Percentiles rank a stretch among this genome's conserved stretches.
Evolutionary conservation across 2,329 filamentous ascomycete genomes (phyloP).

Genomic region (Nectriaceae sp.): DNA sequence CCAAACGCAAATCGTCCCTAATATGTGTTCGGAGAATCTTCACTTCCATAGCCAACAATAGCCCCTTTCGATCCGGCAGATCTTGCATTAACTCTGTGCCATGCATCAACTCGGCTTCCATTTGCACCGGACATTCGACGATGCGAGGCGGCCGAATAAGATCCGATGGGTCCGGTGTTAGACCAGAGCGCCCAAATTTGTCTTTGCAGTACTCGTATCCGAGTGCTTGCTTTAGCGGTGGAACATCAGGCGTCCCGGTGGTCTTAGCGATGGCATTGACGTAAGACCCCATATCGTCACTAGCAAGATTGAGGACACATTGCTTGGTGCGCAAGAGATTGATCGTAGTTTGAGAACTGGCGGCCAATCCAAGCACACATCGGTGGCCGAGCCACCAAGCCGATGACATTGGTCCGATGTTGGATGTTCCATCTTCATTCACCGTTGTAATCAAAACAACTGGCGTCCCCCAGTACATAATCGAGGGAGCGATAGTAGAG

Average conservation of each 20-base stretch:
- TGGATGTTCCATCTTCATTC: conserved; percentile 43
- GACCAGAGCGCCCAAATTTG: conserved; percentile 36
- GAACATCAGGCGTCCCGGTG: conserved; percentile 33
- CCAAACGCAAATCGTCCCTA: conserved; percentile 34
- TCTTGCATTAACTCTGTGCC: conserved; percentile 36
- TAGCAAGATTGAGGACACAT: conserved; percentile 45
- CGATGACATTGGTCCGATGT: conserved; percentile 46
- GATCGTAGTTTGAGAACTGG: conserved; percentile 37
- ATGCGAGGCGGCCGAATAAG: conserved; percentile 37
- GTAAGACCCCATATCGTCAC: conserved; percentile 33
- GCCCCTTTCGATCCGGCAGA: conserved; percentile 29
- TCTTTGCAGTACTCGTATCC: conserved; percentile 41
- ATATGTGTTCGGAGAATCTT: conserved; percentile 39
- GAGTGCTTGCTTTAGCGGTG: conserved; percentile 27
- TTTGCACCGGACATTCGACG: conserved; percentile 42
- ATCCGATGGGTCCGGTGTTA: conserved; percentile 37
- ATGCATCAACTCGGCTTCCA: conserved; percentile 41
- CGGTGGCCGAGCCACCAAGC: conserved; percentile 46
- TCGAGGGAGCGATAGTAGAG: conserved; percentile 37
- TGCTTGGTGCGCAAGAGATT: conserved; percentile 43
- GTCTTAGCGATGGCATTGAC: conserved; percentile 43
- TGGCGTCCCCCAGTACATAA: conserved; percentile 44
- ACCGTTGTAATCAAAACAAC: conserved; percentile 41
- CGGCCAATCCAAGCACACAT: conserved; percentile 43
- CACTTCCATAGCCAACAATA: conserved; percentile 37